Conservation (phyloP, 495 filamentous ascomycete genomes). For the Penicillium cataractarum region DNA sequence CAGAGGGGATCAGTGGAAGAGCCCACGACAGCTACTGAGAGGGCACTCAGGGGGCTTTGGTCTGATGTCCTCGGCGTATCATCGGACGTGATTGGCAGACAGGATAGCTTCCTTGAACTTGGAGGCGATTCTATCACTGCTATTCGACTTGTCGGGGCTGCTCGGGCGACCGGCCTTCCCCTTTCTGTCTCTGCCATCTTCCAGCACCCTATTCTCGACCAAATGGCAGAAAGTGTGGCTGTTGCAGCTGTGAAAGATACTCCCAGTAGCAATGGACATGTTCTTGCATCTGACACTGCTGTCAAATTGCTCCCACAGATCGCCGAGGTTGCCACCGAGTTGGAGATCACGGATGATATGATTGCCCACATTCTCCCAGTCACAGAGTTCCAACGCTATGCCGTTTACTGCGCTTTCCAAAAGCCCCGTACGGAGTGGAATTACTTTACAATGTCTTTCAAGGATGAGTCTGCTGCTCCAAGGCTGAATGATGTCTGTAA, state of each 20-base stretch:
- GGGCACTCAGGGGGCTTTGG: not conserved
- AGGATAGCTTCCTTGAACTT: constrained; percentile 1
- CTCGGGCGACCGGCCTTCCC: not conserved
- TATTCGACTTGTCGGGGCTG: not conserved
- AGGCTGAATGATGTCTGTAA: not conserved
- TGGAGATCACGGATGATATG: not conserved
- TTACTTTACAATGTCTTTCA: not conserved
- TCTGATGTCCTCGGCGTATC: not conserved
- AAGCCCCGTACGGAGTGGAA: not conserved
- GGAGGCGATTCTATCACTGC: constrained; percentile 2
- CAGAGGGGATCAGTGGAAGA: not conserved
- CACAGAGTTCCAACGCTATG: not conserved
- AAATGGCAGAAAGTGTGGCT: not conserved
- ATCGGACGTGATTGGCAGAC: not conserved
- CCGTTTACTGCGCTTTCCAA: not conserved
- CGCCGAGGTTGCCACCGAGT: not conserved
- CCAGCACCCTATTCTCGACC: not conserved
- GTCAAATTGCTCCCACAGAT: not conserved
- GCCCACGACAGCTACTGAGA: not conserved
- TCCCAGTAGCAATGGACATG: not conserved
- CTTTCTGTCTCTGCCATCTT: not conserved
- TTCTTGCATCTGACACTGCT: not conserved
- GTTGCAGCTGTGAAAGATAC: not conserved
- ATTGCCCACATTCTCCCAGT: not conserved
- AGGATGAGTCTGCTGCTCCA: not conserved